A percentile compares a stretch with the other conserved stretches of the same genome.
These are phyloP conservation scores for Peronosclerospora sorghi DNA, from an alignment of 352 stramenopile species.

Conservation along the genomic window DNA sequence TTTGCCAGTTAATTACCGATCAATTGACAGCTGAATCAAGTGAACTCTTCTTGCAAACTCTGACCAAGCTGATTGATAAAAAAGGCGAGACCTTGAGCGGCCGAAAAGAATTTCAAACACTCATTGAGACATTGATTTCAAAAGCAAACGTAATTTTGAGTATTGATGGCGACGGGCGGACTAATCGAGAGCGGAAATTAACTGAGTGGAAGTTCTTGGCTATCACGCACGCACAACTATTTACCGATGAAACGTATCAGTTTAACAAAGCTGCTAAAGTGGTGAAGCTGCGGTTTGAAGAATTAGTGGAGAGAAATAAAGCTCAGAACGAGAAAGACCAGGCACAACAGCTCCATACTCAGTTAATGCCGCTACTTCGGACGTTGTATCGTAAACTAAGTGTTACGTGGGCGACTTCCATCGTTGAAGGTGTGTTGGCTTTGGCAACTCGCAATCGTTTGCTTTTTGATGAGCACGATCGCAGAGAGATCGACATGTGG, in stretches of 20 bases:
- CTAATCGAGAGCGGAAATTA: constrained; percentile 9
- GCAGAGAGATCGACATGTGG: constrained; percentile 53
- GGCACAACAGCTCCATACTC: constrained; percentile 13
- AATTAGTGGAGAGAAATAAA: constrained; percentile 7
- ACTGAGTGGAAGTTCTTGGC: constrained; percentile 44
- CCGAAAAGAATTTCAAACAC: constrained; percentile 37
- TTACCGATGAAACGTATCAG: constrained; percentile 75
- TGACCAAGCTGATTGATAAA: constrained; percentile 31
- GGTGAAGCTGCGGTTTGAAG: constrained; percentile 42
- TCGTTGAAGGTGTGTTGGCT: constrained; percentile 44
- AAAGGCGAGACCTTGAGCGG: constrained; percentile 38
- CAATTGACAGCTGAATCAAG: constrained; percentile 27
- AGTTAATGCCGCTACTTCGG: constrained; percentile 54
- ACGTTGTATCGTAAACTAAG: constrained; percentile 42
- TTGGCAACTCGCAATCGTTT: constrained; percentile 44
- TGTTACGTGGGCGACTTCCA: constrained; percentile 44
- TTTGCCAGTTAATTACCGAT: constrained; percentile 34
- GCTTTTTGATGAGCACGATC: constrained; percentile 33
- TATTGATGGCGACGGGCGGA: constrained; percentile 2
- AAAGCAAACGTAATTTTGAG: constrained; percentile 24
- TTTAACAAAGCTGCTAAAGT: constrained; percentile 62
- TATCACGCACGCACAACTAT: constrained; percentile 53
- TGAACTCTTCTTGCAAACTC: constrained; percentile 31
- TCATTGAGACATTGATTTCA: constrained; percentile 30
- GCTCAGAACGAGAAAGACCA: constrained; percentile 2